These are phyloP conservation scores for Tulasnella sp. DNA, from an alignment of 768 basidiomycete species.

Conservation along the genomic window DNA sequence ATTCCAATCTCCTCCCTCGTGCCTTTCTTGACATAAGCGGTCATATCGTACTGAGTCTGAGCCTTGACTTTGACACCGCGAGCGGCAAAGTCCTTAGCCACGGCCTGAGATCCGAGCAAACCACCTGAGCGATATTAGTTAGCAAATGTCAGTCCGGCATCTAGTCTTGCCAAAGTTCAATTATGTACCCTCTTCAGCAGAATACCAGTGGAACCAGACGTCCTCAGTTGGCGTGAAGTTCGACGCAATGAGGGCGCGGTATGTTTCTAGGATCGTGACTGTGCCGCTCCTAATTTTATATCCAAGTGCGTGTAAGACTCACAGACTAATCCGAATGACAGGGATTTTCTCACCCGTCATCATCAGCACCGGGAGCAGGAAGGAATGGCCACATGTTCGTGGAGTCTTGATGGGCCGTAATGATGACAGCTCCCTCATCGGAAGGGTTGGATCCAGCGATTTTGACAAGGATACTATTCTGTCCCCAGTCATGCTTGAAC, in stretches of 20 bases:
- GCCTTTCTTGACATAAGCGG: constrained; percentile 31
- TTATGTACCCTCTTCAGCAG: constrained; percentile 21
- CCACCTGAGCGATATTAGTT: constrained; percentile 15
- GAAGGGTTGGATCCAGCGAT: constrained; percentile 58
- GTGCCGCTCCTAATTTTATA: constrained; percentile 17
- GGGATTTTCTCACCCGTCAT: constrained; percentile 20
- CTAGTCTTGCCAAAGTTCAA: neutral
- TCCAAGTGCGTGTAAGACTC: neutral
- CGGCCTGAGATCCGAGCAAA: constrained; percentile 48
- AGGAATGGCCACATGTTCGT: constrained; percentile 26
- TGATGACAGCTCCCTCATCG: constrained; percentile 48
- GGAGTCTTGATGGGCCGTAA: constrained; percentile 81
- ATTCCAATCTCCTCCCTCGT: constrained; percentile 59
- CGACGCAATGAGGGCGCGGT: constrained; percentile 20
- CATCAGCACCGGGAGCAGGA: constrained; percentile 25
- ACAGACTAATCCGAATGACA: neutral
- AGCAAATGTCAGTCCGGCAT: neutral
- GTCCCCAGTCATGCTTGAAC: constrained; percentile 75
- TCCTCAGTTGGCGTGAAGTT: constrained; percentile 21
- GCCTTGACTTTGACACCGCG: constrained; percentile 57
- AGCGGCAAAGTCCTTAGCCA: constrained; percentile 63
- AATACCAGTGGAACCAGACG: constrained; percentile 23
- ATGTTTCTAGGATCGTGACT: constrained; percentile 23
- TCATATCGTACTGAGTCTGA: constrained; percentile 49
- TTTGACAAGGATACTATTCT: constrained; percentile 66